phyloP scores from a whole-genome alignment of 345 rosid species.

The Eucalyptus cloeziana region DNA sequence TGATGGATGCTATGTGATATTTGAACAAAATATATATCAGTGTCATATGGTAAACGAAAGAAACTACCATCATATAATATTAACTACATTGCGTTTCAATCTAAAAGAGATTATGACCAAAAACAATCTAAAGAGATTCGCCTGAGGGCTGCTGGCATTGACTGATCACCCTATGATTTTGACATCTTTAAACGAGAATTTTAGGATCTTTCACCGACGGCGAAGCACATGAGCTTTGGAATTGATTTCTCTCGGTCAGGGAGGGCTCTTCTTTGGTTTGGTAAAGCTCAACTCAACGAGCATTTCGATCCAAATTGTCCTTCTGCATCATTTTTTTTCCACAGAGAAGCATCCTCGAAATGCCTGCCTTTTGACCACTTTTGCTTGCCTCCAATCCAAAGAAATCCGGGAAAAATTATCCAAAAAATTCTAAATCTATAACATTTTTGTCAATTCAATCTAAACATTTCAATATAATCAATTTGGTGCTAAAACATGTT shows the following conservation, averaged over 20 bases:
- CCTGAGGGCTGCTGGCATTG: not conserved
- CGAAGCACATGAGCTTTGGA: not conserved
- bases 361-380: not conserved
- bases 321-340: not conserved
- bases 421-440: too few species aligned
- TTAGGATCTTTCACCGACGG: not conserved
- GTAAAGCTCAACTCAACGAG: not conserved
- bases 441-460: too few species aligned
- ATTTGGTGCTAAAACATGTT: fast-evolving
- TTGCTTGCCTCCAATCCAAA: not conserved
- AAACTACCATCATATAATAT: not conserved
- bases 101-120: not conserved
- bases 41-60: not conserved
- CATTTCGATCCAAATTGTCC: not conserved
- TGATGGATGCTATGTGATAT: not conserved
- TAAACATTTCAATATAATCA: fast-evolving
- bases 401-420: not conserved
- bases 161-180: not conserved
- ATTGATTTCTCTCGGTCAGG: not conserved
- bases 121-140: not conserved
- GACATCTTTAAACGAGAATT: not conserved
- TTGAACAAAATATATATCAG: not conserved
- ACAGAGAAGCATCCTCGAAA: not conserved
- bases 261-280: not conserved
- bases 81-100: not conserved